Percentiles rank a stretch among this genome's conserved stretches.
These are phyloP conservation scores for Aureobasidium leucospermi DNA, from an alignment of 2,329 filamentous ascomycete species.

Conservation along the genomic window DNA sequence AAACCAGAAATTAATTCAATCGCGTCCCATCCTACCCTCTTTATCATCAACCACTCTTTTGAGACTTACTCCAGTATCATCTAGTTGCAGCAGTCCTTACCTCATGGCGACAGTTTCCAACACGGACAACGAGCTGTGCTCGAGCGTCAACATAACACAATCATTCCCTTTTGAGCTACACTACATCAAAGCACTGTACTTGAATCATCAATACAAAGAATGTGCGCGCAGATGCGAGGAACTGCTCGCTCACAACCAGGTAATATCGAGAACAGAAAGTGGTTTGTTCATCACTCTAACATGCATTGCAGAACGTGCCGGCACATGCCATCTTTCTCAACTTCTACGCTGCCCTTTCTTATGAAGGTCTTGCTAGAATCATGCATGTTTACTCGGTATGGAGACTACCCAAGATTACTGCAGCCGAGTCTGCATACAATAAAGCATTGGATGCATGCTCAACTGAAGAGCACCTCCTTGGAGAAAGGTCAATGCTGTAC, in stretches of 20 bases:
- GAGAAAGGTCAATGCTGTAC: background rate
- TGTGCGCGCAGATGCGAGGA: slow-evolving; percentile 26
- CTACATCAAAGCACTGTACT: slow-evolving; percentile 26
- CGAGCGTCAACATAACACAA: background rate
- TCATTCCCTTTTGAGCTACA: slow-evolving; percentile 18
- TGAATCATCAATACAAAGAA: slow-evolving; percentile 23
- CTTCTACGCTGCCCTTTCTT: slow-evolving; percentile 41
- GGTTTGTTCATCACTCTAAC: slow-evolving; percentile 18
- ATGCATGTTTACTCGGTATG: slow-evolving; percentile 40
- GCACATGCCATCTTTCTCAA: slow-evolving; percentile 24
- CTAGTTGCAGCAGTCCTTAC: background rate
- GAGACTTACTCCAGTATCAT: background rate
- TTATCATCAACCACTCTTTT: background rate
- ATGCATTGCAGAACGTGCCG: slow-evolving; percentile 30
- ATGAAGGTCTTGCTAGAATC: slow-evolving; percentile 39
- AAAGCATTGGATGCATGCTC: slow-evolving; percentile 23
- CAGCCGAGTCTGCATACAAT: slow-evolving; percentile 34
- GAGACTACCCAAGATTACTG: slow-evolving; percentile 35
- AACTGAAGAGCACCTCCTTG: background rate
- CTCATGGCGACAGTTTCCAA: background rate
- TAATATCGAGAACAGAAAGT: background rate
- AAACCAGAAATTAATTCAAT: background rate
- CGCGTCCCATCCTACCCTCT: background rate
- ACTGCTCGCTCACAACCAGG: slow-evolving; percentile 15
- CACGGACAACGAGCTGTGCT: background rate